Base-by-base conservation (phyloP, 2,329 filamentous ascomycete genomes). In the Fusarium sp. region DNA sequence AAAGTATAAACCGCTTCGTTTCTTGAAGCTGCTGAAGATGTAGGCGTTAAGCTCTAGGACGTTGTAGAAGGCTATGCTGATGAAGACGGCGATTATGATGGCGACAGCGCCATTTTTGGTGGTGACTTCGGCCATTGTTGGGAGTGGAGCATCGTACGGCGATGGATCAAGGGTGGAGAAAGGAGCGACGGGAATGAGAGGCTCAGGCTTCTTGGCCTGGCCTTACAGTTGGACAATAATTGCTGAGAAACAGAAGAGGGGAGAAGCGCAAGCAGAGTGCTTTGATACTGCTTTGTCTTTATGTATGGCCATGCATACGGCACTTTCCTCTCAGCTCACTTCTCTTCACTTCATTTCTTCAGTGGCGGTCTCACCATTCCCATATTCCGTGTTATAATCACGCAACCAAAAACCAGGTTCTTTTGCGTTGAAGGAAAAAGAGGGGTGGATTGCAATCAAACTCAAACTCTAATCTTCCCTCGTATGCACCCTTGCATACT, bases 1-100 rank as follows among this genome's bases (percentile, higher is more conserved):
- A 20, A 81, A 82, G 58, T 81, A 82, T 6, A 80, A 72, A 1
- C 80, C 78, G 7, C 32, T 32, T 7, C 74, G 73, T 16, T 65
- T 72, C 48, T 78, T 77, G 68, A 81, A 81, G 48, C 74, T 77
- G 25, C 64, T 47, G 22, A 78, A 69, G 27, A 80, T 78, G 58
- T 75, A 71, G 64, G 76, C 60, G 27, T 65, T 75, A 18, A 81
- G 78, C 59, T 81, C 79, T 48, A 79, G 18, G 18, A 77, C 76
- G 57, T 81, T 81, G 66, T 77, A 79, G 20, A 70, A 66, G 4
- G 77, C 70, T 18, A 79, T 70, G 58, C 67, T 62, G 40, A 75
- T 71, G 42, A 75, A 75, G 45, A 74, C 63, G 47, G 55, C 52
- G 48, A 75, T 72, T 51, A 75, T 41, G 24, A 63, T 46, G 20